Conservation (phyloP, 148 eudicot genomes). For the Agrostemma githago region DNA sequence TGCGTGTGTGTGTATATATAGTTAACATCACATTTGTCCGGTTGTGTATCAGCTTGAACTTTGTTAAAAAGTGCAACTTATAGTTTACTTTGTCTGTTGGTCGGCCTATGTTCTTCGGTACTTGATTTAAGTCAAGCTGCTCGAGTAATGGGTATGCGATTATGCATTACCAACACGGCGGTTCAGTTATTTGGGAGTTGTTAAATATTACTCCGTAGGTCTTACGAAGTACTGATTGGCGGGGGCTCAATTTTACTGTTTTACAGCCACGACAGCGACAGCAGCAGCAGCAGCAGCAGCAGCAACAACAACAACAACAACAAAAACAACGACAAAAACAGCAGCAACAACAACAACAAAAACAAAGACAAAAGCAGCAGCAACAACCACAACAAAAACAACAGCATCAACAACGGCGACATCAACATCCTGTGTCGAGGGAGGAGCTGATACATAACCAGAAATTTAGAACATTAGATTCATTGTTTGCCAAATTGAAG, state of each 20-base stretch:
- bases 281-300: background rate
- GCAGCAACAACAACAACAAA: background rate
- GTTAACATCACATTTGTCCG: background rate
- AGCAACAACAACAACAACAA: background rate
- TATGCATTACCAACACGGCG: background rate
- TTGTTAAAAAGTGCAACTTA: background rate
- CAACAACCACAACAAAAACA: background rate
- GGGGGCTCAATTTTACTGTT: constrained; percentile 12
- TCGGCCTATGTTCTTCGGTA: background rate
- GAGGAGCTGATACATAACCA: background rate
- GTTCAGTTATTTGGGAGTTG: background rate
- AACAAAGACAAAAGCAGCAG: background rate
- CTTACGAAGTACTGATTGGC: background rate
- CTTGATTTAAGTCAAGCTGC: background rate
- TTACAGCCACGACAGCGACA: background rate
- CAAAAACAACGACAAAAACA: background rate
- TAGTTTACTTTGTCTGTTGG: background rate
- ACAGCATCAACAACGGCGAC: background rate
- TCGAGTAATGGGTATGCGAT: background rate
- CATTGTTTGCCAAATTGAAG: background rate
- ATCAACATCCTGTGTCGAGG: background rate
- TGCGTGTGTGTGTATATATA: no score
- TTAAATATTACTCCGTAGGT: background rate
- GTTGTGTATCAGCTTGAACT: background rate
- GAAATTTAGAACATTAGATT: background rate